Conservation (phyloP, 2,329 filamentous ascomycete species). For the Fusarium robinianum region DNA sequence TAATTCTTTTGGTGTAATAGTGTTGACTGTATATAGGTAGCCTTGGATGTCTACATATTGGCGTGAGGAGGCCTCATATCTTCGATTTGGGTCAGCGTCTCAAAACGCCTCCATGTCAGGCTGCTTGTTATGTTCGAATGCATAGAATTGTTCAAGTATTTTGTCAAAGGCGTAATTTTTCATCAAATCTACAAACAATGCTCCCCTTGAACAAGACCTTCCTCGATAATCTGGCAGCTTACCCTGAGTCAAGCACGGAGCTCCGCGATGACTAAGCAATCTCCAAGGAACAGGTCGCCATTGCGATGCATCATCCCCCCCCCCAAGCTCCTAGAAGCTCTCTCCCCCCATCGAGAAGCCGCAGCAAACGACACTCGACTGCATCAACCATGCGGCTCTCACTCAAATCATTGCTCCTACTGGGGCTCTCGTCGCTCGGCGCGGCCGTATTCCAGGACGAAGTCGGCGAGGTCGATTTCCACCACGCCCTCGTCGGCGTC, state of each 20-base stretch:
- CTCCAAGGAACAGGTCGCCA: slow-evolving; percentile 36
- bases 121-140: too few relatives aligned
- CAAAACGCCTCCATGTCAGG: too few relatives aligned
- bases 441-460: slow-evolving; percentile 84
- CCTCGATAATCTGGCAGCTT: not conserved
- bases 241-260: slow-evolving; percentile 1
- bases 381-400: slow-evolving; percentile 42
- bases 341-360: slow-evolving; percentile 35
- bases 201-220: too few relatives aligned
- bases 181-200: too few relatives aligned
- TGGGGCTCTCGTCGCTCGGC: slow-evolving; percentile 49
- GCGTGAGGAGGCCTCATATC: too few relatives aligned
- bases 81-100: too few relatives aligned
- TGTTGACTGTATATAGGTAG: too few relatives aligned
- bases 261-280: slow-evolving; percentile 32
- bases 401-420: slow-evolving; percentile 43
- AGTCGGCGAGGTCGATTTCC: slow-evolving; percentile 89
- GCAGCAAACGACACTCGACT: slow-evolving; percentile 26
- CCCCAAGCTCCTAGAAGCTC: slow-evolving; percentile 26
- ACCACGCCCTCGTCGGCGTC: slow-evolving; percentile 84
- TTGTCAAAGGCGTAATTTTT: too few relatives aligned
- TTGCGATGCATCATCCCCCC: slow-evolving; percentile 29
- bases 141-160: too few relatives aligned
- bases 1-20: too few relatives aligned
- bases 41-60: too few relatives aligned